Evolutionary conservation across 202 grass and related monocot species (phyloP).

Genomic region (Elaeis oleifera): DNA sequence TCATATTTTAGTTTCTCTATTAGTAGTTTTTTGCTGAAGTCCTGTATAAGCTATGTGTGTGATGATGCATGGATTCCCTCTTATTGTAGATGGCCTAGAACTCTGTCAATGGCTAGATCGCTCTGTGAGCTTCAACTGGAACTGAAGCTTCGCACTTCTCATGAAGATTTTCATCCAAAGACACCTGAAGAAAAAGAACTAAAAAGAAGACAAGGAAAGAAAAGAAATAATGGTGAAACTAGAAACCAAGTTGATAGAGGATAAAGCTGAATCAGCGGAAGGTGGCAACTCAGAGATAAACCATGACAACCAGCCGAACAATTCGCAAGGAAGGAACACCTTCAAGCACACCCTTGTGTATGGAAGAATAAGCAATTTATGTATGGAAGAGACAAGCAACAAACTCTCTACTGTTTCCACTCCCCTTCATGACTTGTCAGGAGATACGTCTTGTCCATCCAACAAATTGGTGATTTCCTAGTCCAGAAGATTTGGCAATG

Average conservation of each 20-base stretch:
- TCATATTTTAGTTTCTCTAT: too few species aligned
- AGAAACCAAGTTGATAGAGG: slow-evolving; percentile 42
- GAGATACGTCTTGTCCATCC: slow-evolving; percentile 6
- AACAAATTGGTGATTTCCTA: slow-evolving; percentile 47
- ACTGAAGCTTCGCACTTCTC: slow-evolving; percentile 16
- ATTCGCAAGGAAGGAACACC: slow-evolving; percentile 16
- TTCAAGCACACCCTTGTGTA: neutral
- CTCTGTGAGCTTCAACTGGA: slow-evolving; percentile 60
- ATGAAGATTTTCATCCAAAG: slow-evolving; percentile 32
- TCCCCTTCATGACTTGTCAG: neutral
- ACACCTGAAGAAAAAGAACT: slow-evolving; percentile 48
- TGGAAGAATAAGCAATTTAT: slow-evolving; percentile 10
- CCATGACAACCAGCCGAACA: neutral
- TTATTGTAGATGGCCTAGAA: slow-evolving; percentile 49
- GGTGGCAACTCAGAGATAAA: neutral
- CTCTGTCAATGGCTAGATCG: slow-evolving; percentile 58
- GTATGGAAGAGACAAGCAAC: slow-evolving; percentile 15
- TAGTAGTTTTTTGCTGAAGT: too few species aligned
- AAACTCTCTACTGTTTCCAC: neutral
- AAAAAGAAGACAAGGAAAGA: slow-evolving; percentile 40
- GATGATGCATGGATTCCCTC: neutral
- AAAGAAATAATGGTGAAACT: slow-evolving; percentile 24
- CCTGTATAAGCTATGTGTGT: neutral
- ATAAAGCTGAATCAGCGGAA: slow-evolving; percentile 11
- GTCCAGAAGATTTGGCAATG: slow-evolving; percentile 46